These are phyloP conservation scores for Colletotrichum sp. DNA, from an alignment of 2,329 filamentous ascomycete genomes.

Conservation along the genomic window DNA sequence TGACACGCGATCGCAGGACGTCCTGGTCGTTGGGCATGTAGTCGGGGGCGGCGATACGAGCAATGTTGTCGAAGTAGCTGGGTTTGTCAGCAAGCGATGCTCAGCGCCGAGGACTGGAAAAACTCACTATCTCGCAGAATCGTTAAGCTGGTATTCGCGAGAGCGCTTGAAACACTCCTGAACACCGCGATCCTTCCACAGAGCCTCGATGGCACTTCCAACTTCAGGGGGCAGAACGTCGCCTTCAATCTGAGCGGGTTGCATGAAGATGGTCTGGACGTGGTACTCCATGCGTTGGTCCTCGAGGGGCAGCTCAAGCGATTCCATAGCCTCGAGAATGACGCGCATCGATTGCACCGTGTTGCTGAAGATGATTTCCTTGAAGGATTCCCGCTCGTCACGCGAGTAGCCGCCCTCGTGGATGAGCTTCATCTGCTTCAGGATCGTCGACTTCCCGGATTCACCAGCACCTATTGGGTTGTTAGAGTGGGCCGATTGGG, in stretches of 20 bases:
- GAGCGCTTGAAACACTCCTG: constrained; percentile 96
- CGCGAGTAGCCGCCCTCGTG: constrained; percentile 98
- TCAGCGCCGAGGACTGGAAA: constrained; percentile 31
- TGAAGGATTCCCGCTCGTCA: constrained; percentile 76
- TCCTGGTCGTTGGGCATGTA: constrained; percentile 97
- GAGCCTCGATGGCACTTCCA: constrained; percentile 86
- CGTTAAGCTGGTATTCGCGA: constrained; percentile 94
- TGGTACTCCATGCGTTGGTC: constrained; percentile 95
- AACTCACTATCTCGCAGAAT: constrained; percentile 92
- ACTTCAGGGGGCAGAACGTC: constrained; percentile 94
- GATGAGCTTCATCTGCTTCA: constrained; percentile 99
- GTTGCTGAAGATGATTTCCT: constrained; percentile 75
- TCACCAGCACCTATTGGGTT: constrained; percentile 83
- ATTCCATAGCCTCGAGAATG: constrained; percentile 73
- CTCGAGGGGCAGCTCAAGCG: constrained; percentile 79
- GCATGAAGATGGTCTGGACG: constrained; percentile 98
- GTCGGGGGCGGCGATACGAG: constrained; percentile 86
- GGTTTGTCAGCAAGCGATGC: neutral
- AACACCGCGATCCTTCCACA: constrained; percentile 93
- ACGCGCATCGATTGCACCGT: constrained; percentile 74
- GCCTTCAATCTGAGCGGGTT: constrained; percentile 94
- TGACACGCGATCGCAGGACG: constrained; percentile 93
- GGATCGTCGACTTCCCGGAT: constrained; percentile 92
- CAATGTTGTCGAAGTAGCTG: constrained; percentile 96
- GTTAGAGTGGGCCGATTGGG: neutral